Evolutionary conservation across 805 yeast species (phyloP).

Genomic region (Zygosaccharomyces kombuchaensis): DNA sequence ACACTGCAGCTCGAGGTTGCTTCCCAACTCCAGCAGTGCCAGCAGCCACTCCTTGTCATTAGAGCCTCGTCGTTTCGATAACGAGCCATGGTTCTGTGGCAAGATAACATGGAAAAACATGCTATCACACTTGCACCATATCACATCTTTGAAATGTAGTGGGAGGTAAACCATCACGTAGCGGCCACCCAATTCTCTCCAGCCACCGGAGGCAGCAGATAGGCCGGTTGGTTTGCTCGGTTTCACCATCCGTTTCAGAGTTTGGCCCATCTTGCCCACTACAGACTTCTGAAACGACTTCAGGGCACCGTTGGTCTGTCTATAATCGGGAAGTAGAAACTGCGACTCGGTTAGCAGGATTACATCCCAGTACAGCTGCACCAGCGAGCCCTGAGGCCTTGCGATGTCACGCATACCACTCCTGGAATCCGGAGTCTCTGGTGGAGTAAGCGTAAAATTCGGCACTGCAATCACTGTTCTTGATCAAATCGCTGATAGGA

Average conservation of each 20-base stretch:
- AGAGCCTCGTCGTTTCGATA: conserved; percentile 8
- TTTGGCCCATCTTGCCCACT: conserved; percentile 11
- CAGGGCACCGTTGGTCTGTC: conserved; percentile 2
- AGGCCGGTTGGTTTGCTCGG: conserved; percentile 8
- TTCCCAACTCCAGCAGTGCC: conserved; percentile 27
- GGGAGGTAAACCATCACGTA: conserved; percentile 28
- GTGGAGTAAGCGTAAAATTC: conserved; percentile 18
- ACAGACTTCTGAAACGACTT: conserved; percentile 12
- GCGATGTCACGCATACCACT: conserved; percentile 35
- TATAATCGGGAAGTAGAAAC: conserved; percentile 16
- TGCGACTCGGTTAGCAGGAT: conserved; percentile 28
- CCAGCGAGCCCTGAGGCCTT: conserved; percentile 3
- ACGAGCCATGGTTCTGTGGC: conserved; percentile 11
- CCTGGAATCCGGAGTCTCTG: conserved; percentile 22
- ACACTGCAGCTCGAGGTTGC: conserved; percentile 14
- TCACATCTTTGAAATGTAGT: conserved; percentile 19
- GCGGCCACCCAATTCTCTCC: conserved; percentile 26
- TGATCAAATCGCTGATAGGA: conserved; percentile 21
- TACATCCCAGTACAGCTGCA: conserved; percentile 34
- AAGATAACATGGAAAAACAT: conserved; percentile 22
- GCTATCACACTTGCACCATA: conserved; percentile 25
- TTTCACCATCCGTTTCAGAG: conserved; percentile 8
- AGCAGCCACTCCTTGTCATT: conserved; percentile 28
- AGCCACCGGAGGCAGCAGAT: conserved; percentile 2
- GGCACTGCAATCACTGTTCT: conserved; percentile 10